phyloP scores from a whole-genome alignment of 257 asterid genomes.

The Gentiana macrophylla region DNA sequence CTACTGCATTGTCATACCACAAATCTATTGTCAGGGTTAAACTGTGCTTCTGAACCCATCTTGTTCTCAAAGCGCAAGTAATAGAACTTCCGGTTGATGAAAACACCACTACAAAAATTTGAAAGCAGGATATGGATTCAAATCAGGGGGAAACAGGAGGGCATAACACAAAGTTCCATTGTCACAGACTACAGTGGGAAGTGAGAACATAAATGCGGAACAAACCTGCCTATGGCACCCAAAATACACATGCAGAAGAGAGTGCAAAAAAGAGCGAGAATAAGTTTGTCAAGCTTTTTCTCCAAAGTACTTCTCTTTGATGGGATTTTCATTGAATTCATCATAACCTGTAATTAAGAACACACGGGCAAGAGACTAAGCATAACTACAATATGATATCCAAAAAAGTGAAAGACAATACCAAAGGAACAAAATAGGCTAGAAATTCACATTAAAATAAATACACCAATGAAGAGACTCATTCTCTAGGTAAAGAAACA shows the following conservation, averaged over 20 bases:
- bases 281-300: conserved; percentile 97
- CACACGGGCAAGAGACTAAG: conserved; percentile 10
- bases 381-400: neutral
- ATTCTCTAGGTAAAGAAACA: too few species aligned
- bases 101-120: conserved; percentile 67
- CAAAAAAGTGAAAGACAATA: too few species aligned
- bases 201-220: neutral
- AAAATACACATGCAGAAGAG: conserved; percentile 93
- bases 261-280: conserved; percentile 64
- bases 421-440: too few species aligned
- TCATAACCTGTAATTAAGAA: conserved; percentile 74
- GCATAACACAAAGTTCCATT: conserved; percentile 8
- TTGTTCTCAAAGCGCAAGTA: conserved; percentile 57
- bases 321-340: conserved; percentile 99
- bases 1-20: conserved; percentile 39
- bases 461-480: too few species aligned
- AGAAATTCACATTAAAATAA: too few species aligned
- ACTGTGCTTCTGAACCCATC: conserved; percentile 51
- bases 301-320: conserved; percentile 97
- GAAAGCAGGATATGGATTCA: neutral
- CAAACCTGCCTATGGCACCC: conserved; percentile 97
- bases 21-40: conserved; percentile 76
- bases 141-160: neutral
- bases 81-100: conserved; percentile 67
- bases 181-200: conserved; percentile 4